A percentile compares a stretch with the other conserved stretches of the same genome.
These are phyloP conservation scores for Zoysia japonica DNA, from an alignment of 176 grass and related monocot species.

Conservation along the genomic window DNA sequence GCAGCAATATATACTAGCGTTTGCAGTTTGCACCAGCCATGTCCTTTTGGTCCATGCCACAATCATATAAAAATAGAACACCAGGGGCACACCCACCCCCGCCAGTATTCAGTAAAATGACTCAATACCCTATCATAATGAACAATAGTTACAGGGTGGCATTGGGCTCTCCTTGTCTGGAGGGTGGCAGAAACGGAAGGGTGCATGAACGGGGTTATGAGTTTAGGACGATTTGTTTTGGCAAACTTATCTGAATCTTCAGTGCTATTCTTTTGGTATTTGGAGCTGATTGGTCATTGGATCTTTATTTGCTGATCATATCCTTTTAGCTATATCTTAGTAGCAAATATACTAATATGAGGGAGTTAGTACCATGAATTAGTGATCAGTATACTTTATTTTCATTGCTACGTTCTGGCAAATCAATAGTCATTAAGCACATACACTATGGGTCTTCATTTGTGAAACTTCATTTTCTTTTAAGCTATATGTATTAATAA, in stretches of 20 bases:
- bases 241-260: conserved; percentile 53
- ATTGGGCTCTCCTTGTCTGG: conserved; percentile 57
- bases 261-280: background rate
- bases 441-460: background rate
- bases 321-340: background rate
- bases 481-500: background rate
- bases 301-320: conserved; percentile 22
- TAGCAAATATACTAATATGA: background rate
- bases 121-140: conserved; percentile 27
- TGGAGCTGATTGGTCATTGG: background rate
- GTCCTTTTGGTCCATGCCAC: conserved; percentile 57
- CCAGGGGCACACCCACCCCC: conserved; percentile 51
- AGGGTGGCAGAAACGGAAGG: conserved; percentile 83
- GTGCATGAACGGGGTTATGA: conserved; percentile 47
- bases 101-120: conserved; percentile 38
- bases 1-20: conserved; percentile 59
- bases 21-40: conserved; percentile 61
- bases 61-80: conserved; percentile 63
- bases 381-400: background rate
- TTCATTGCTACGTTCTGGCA: background rate
- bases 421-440: background rate
- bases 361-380: background rate
- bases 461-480: background rate
- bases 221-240: conserved; percentile 10
- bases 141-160: conserved; percentile 52